A percentile compares a stretch with the other conserved stretches of the same genome.
Evolutionary conservation across 352 stramenopile species (phyloP).

Genomic region (Sclerospora graminicola): DNA sequence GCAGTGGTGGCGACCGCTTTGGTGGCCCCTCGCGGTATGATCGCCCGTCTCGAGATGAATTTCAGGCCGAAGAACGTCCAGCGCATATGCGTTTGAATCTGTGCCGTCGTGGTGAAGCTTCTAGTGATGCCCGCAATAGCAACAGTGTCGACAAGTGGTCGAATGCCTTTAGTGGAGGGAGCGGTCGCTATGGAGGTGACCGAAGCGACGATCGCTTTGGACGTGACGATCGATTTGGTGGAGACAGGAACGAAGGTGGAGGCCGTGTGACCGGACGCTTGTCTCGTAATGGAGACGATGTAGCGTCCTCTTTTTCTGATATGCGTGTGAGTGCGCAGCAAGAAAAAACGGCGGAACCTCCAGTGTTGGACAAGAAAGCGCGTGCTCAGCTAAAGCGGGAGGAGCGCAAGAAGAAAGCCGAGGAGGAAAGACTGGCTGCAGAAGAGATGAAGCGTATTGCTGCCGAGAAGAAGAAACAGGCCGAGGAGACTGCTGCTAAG

Average conservation of each 20-base stretch:
- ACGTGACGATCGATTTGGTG: constrained; percentile 8
- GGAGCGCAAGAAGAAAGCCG: constrained; percentile 75
- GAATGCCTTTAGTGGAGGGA: constrained; percentile 25
- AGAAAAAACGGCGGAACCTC: constrained; percentile 10
- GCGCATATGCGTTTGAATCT: constrained; percentile 73
- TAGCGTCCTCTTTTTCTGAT: constrained; percentile 32
- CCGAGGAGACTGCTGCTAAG: constrained; percentile 33
- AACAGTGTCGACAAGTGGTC: constrained; percentile 47
- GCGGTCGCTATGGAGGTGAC: constrained; percentile 21
- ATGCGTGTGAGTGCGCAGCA: constrained; percentile 29
- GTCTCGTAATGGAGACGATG: constrained; percentile 19
- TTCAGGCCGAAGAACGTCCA: constrained; percentile 52
- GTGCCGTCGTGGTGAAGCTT: constrained; percentile 28
- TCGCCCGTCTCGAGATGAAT: constrained; percentile 45
- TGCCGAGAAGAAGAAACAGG: constrained; percentile 44
- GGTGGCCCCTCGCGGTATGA: constrained; percentile 52
- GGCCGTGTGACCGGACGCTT: constrained; percentile 23
- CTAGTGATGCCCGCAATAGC: constrained; percentile 20
- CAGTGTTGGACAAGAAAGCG: constrained; percentile 42
- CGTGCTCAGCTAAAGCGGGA: constrained; percentile 50
- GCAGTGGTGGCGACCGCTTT: constrained; percentile 15
- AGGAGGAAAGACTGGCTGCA: constrained; percentile 52
- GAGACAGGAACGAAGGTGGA: constrained; percentile 23
- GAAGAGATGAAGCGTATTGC: constrained; percentile 58
- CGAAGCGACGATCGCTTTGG: constrained; percentile 19